Conservation (phyloP, 2,329 filamentous ascomycete genomes). For the Colletotrichum spaethianum region DNA sequence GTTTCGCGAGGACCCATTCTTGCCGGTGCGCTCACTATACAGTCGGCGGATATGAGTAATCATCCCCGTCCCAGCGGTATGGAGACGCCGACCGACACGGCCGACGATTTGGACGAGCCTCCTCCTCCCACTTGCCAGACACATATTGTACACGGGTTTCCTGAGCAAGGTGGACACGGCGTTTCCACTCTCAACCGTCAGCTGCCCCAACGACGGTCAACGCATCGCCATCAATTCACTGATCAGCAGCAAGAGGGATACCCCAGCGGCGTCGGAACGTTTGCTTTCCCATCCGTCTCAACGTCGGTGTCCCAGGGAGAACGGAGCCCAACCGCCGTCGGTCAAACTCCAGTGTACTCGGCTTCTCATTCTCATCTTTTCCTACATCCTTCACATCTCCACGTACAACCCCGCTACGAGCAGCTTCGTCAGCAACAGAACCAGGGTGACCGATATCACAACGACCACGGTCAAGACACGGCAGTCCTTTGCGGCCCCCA, state of each 20-base stretch:
- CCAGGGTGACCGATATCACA: neutral
- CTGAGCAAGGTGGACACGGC: slow-evolving; percentile 1
- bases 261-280: neutral
- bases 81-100: slow-evolving; percentile 28
- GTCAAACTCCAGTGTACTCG: neutral
- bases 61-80: slow-evolving; percentile 28
- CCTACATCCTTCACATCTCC: slow-evolving; percentile 13
- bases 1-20: neutral
- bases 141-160: neutral
- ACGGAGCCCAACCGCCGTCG: neutral
- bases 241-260: slow-evolving; percentile 10
- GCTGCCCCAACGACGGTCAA: neutral
- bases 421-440: slow-evolving; percentile 4
- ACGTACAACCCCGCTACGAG: neutral
- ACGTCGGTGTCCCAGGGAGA: slow-evolving; percentile 3
- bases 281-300: neutral
- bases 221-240: slow-evolving; percentile 6
- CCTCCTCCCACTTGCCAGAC: slow-evolving; percentile 17
- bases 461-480: neutral
- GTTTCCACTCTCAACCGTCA: neutral
- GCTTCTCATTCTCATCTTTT: neutral
- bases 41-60: slow-evolving; percentile 39
- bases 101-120: slow-evolving; percentile 24
- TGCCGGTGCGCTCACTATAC: neutral
- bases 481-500: neutral